phyloP scores from a whole-genome alignment of 768 basidiomycete species.

The Lactifluus rugatus region DNA sequence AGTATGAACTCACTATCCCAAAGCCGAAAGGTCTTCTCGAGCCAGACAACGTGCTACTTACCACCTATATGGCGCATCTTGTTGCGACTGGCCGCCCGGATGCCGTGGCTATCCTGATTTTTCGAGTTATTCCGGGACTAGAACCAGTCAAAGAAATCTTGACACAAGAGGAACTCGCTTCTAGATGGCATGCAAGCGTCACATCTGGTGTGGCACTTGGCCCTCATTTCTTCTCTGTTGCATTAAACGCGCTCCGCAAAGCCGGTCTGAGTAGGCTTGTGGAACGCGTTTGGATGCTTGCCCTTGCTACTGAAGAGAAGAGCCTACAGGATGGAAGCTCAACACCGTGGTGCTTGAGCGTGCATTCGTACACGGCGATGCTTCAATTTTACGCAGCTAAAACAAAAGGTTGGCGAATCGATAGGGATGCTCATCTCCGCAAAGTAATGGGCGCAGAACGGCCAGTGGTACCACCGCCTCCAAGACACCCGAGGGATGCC shows the following conservation, averaged over 20 bases:
- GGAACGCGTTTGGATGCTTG: conserved; percentile 56
- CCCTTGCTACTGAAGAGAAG: conserved; percentile 43
- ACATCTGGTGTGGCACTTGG: conserved; percentile 31
- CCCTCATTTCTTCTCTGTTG: conserved; percentile 46
- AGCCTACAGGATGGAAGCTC: conserved; percentile 35
- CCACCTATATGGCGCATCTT: conserved; percentile 43
- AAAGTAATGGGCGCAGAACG: background rate
- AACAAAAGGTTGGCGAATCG: conserved; percentile 25
- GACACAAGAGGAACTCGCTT: background rate
- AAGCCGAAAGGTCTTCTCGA: conserved; percentile 13
- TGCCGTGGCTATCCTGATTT: conserved; percentile 39
- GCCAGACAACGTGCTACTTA: conserved; percentile 40
- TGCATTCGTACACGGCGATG: conserved; percentile 66
- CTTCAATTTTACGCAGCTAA: conserved; percentile 47
- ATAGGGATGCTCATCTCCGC: conserved; percentile 18
- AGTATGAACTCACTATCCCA: conserved; percentile 18
- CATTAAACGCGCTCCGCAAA: conserved; percentile 55
- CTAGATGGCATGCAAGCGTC: conserved; percentile 2
- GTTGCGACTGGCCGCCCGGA: conserved; percentile 39
- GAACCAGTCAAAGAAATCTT: conserved; percentile 9
- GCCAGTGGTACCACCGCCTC: background rate
- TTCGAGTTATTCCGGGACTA: conserved; percentile 47
- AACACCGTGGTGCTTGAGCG: conserved; percentile 53
- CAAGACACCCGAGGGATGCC: background rate
- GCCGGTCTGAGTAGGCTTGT: conserved; percentile 43